These are phyloP conservation scores for Phialophora expanda DNA, from an alignment of 2,329 filamentous ascomycete genomes.

Conservation along the genomic window DNA sequence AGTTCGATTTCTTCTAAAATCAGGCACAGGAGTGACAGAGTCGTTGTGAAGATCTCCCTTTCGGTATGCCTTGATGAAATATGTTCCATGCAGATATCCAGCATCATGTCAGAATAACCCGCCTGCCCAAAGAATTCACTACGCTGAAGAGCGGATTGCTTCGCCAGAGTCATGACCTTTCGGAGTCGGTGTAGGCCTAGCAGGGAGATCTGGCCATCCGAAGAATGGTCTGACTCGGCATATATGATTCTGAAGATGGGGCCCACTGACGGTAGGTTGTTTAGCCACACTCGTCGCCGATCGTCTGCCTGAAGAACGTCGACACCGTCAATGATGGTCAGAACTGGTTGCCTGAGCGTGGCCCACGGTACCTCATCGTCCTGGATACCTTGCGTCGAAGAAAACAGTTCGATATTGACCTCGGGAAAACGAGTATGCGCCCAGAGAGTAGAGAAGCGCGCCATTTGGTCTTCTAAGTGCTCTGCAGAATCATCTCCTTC, in stretches of 20 bases:
- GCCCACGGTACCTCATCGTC: constrained; percentile 36
- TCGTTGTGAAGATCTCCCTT: constrained; percentile 20
- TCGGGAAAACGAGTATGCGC: constrained; percentile 63
- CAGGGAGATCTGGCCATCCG: constrained; percentile 25
- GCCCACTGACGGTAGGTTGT: constrained; percentile 27
- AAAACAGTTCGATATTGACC: constrained; percentile 31
- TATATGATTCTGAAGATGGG: constrained; percentile 34
- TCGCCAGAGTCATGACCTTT: constrained; percentile 31
- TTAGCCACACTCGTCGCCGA: constrained; percentile 34
- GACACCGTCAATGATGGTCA: constrained; percentile 31
- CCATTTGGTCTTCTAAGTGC: constrained; percentile 60
- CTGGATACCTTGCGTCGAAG: constrained; percentile 15
- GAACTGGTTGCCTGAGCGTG: constrained; percentile 31
- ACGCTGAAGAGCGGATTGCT: constrained; percentile 27
- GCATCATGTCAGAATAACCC: constrained; percentile 29
- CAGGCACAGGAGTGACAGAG: constrained; percentile 30
- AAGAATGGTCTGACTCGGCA: constrained; percentile 12
- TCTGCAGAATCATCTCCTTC: constrained; percentile 44
- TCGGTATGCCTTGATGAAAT: constrained; percentile 13
- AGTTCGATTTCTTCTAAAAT: constrained; percentile 30
- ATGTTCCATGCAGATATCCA: constrained; percentile 30
- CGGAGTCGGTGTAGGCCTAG: constrained; percentile 33
- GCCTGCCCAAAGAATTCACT: constrained; percentile 30
- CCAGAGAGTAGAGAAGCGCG: constrained; percentile 79
- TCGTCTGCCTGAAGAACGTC: constrained; percentile 25